Conservation (phyloP, 306 rosid species). For the Trichosanthes truncata region DNA sequence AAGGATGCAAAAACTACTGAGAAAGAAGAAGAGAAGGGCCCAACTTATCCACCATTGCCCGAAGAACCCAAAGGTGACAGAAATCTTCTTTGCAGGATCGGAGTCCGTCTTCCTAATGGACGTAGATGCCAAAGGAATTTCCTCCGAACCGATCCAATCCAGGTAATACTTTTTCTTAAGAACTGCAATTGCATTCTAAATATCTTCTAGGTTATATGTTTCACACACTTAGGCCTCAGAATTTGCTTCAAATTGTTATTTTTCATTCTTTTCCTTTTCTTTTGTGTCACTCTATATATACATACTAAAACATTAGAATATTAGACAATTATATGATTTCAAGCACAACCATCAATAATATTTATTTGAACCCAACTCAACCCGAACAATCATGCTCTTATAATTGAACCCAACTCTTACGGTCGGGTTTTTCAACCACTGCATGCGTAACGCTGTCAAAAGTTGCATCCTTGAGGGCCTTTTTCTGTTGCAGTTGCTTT, state of each 20-base stretch:
- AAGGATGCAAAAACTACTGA: constrained; percentile 26
- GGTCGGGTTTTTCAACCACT: not conserved
- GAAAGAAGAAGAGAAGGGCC: constrained; percentile 37
- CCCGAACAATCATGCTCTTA: not conserved
- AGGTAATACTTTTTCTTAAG: constrained; percentile 24
- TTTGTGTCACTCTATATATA: not conserved
- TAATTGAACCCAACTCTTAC: not conserved
- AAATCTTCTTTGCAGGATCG: constrained; percentile 70
- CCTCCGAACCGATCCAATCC: constrained; percentile 64
- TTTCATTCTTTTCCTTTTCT: not conserved
- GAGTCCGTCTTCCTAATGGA: constrained; percentile 88
- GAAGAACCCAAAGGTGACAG: constrained; percentile 84
- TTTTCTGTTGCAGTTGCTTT: constrained; percentile 58
- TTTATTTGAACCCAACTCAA: not conserved
- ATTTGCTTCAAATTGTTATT: not conserved
- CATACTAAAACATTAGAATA: not conserved
- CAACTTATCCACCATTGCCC: constrained; percentile 60
- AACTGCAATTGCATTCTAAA: not conserved
- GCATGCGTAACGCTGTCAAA: not conserved
- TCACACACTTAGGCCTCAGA: not conserved
- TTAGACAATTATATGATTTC: not conserved
- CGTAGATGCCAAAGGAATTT: constrained; percentile 77
- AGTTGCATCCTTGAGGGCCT: not conserved
- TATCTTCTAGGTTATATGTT: not conserved
- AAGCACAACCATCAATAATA: not conserved